Conservation (phyloP, 495 filamentous ascomycete species). For the Penicillium samsonianum region DNA sequence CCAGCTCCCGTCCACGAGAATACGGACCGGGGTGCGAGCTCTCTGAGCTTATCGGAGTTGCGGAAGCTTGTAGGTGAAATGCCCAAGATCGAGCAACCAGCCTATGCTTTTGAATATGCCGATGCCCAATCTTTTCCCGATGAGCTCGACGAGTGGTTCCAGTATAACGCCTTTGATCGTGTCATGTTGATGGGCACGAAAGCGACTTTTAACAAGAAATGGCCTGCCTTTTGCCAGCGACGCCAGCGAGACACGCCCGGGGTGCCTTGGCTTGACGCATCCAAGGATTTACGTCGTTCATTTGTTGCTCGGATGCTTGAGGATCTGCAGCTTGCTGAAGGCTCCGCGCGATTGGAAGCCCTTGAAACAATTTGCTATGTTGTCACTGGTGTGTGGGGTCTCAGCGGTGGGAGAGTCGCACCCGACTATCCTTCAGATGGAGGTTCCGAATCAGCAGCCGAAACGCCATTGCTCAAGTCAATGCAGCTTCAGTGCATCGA, state of each 20-base stretch:
- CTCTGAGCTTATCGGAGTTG: constrained; percentile 80
- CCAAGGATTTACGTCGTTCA: constrained; percentile 41
- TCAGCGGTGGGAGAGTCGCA: constrained; percentile 59
- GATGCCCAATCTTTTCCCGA: constrained; percentile 78
- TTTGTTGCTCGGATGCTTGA: constrained; percentile 49
- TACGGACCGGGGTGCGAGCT: constrained; percentile 60
- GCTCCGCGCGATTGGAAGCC: constrained; percentile 57
- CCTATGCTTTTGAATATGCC: constrained; percentile 93
- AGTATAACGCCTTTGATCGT: constrained; percentile 79
- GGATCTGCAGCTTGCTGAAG: constrained; percentile 49
- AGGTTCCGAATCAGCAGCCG: constrained; percentile 31
- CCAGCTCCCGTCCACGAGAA: constrained; percentile 53
- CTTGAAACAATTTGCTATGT: constrained; percentile 78
- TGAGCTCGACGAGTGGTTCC: constrained; percentile 96
- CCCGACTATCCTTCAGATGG: constrained; percentile 31
- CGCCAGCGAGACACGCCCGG: constrained; percentile 35
- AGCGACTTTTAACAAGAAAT: constrained; percentile 67
- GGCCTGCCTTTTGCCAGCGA: constrained; percentile 49
- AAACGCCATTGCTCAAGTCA: constrained; percentile 49
- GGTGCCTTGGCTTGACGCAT: constrained; percentile 54
- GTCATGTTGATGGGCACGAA: constrained; percentile 66
- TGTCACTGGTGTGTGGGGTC: constrained; percentile 74
- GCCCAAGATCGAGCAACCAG: constrained; percentile 71
- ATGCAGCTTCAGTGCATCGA: constrained; percentile 72
- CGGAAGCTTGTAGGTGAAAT: constrained; percentile 78